phyloP scores from a whole-genome alignment of 2,329 filamentous ascomycete species.

The Hypoxylon sp. region DNA sequence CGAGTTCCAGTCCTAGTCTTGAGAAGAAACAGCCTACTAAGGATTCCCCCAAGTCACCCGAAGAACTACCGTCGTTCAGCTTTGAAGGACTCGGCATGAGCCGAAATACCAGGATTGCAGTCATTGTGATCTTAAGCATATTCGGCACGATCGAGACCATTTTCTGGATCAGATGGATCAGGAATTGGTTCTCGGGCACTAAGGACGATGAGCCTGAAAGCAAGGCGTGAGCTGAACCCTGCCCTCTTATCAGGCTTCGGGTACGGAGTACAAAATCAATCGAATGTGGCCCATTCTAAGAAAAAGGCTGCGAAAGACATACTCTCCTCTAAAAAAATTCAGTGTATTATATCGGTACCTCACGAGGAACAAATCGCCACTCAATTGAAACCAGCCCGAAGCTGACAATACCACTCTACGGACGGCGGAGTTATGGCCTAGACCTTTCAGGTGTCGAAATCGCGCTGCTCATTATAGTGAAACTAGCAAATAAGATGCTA shows the following conservation, averaged over 20 bases:
- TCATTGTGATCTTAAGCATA: slow-evolving; percentile 50
- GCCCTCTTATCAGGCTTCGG: slow-evolving; percentile 5
- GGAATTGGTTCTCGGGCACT: slow-evolving; percentile 44
- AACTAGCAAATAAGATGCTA: not conserved
- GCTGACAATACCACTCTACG: slow-evolving; percentile 2
- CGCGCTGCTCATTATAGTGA: not conserved
- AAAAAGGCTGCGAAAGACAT: slow-evolving; percentile 7
- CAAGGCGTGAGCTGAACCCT: slow-evolving; percentile 23
- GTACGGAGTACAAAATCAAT: not conserved
- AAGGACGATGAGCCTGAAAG: slow-evolving; percentile 32
- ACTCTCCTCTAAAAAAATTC: slow-evolving; percentile 3
- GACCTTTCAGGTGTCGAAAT: not conserved
- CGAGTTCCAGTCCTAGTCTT: slow-evolving; percentile 25
- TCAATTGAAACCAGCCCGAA: slow-evolving; percentile 18
- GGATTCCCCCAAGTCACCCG: slow-evolving; percentile 22
- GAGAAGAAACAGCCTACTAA: slow-evolving; percentile 23
- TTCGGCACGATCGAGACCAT: slow-evolving; percentile 55
- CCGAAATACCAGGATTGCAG: slow-evolving; percentile 50
- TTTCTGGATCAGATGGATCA: slow-evolving; percentile 53
- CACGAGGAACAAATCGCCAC: slow-evolving; percentile 28
- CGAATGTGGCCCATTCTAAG: slow-evolving; percentile 4
- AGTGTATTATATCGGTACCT: slow-evolving; percentile 19
- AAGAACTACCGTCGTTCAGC: slow-evolving; percentile 46
- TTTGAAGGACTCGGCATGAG: slow-evolving; percentile 53
- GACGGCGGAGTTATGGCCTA: not conserved